Evolutionary conservation across 148 eudicot species (phyloP), one percentile per base, ranked within the genome.

Genomic region (Oxyria digyna): DNA sequence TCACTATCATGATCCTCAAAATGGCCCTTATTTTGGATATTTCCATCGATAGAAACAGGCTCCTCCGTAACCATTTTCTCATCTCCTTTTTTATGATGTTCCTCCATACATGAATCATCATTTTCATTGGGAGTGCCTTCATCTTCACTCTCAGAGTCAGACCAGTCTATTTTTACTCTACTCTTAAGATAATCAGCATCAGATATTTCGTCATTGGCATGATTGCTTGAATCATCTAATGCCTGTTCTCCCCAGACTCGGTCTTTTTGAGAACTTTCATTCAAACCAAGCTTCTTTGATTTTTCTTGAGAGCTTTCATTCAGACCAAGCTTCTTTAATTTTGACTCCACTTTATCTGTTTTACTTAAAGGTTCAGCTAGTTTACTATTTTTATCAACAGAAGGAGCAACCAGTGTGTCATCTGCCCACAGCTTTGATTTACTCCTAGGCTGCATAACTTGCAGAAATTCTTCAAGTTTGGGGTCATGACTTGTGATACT

Each of bases 341-440:
- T 64, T 29, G n/a, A 15, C 37, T 59, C 17, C 20, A 21, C 65
- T 14, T 27, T 29, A 31, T 29, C 65, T 27, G 37, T 20, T 59
- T 27, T 27, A 72, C 17, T 59, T 41, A 69, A 68, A 31, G 67
- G 57, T 45, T 75, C 67, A 13, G 37, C 48, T 27, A 43, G 70
- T 64, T 69, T 73, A 52, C 74, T 71, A 24, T 59, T 82, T 67
- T 71, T 74, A 64, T 52, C 85, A 65, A 21, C 65, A 52, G 79
- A 71, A 57, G 82, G 73, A 68, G 81, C 77, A 37, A 78, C 76
- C 52, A 82, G 32, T n/a, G 81, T 45, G 76, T 89, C 98, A 78
- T 92, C 84, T 14, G 84, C 91, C 98, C 98, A 92, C 80, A 89
- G 43, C 71, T 89, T 92, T 71, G 97, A 81, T 79, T 81, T 87